Evolutionary conservation across 345 rosid species (phyloP), one percentile per base, ranked within the genome.

Genomic region (Hypericum perforatum): DNA sequence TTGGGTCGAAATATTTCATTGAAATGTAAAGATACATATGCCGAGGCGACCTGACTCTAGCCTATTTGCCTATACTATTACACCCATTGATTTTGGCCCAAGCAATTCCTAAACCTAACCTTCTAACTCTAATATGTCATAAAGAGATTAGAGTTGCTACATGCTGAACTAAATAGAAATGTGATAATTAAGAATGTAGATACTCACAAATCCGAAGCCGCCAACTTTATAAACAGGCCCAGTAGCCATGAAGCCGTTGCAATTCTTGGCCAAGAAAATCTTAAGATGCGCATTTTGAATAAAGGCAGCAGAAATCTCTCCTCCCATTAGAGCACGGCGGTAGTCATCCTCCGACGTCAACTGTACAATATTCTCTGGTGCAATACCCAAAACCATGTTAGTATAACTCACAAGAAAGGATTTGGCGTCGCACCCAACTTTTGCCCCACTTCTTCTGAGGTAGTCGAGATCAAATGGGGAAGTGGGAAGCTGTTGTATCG

Each of bases 141-240:
- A n/a, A n/a, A n/a, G n/a, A n/a, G n/a, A n/a, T n/a, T n/a, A n/a
- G n/a, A n/a, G n/a, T n/a, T n/a, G n/a, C n/a, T n/a, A n/a, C n/a
- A n/a, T n/a, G n/a, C n/a, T n/a, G n/a, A n/a, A n/a, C n/a, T n/a
- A n/a, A n/a, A n/a, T n/a, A n/a, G n/a, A n/a, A n/a, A n/a, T n/a
- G n/a, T n/a, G n/a, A n/a, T n/a, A n/a, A n/a, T n/a, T n/a, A n/a
- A n/a, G n/a, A n/a, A n/a, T n/a, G n/a, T 7, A 3, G 40, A 39
- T 43, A 53, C 70, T 43, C 16, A 71, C 76, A 54, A 59, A 66
- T 56, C 72, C 76, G 32, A 59, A 66, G 5, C 71, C 68, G 12
- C 68, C 65, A 37, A 62, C 63, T 15, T 14, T 49, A 22, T 22
- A 40, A 0, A 41, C 45, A 4, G 58, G 55, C 16, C 59, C 51